Evolutionary conservation across 495 filamentous ascomycete species (phyloP).

Genomic region (Usnea hakonensis): DNA sequence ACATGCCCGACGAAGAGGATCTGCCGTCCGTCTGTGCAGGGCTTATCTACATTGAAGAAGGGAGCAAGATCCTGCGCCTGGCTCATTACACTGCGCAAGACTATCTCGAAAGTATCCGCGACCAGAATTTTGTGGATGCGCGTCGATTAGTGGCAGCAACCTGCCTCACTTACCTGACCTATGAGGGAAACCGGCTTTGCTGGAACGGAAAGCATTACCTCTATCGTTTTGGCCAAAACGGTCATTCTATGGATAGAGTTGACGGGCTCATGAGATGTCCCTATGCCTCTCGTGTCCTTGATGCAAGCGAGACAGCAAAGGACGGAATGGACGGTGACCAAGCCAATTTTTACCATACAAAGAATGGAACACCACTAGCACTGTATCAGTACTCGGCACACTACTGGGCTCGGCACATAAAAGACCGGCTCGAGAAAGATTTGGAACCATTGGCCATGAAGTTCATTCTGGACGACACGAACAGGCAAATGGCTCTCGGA

Average conservation of each 20-base stretch:
- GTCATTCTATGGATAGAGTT: neutral
- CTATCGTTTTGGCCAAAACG: neutral
- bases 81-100: constrained; percentile 51
- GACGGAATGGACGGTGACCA: neutral
- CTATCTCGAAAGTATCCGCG: constrained; percentile 29
- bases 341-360: constrained; percentile 24
- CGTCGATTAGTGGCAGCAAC: neutral
- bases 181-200: neutral
- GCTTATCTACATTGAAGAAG: constrained; percentile 42
- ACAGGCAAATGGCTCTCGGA: neutral
- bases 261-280: neutral
- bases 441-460: constrained; percentile 3
- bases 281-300: neutral
- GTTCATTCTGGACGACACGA: neutral
- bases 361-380: neutral
- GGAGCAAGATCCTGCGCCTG: constrained; percentile 37
- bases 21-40: constrained; percentile 45
- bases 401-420: constrained; percentile 39
- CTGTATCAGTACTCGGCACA: constrained; percentile 29
- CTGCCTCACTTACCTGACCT: constrained; percentile 2
- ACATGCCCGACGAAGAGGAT: constrained; percentile 28
- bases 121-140: neutral
- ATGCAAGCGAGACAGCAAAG: neutral
- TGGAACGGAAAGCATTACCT: neutral
- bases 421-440: constrained; percentile 4